phyloP scores from a whole-genome alignment of 371 early-diverging fungal genomes.

The Globomyces sp. region DNA sequence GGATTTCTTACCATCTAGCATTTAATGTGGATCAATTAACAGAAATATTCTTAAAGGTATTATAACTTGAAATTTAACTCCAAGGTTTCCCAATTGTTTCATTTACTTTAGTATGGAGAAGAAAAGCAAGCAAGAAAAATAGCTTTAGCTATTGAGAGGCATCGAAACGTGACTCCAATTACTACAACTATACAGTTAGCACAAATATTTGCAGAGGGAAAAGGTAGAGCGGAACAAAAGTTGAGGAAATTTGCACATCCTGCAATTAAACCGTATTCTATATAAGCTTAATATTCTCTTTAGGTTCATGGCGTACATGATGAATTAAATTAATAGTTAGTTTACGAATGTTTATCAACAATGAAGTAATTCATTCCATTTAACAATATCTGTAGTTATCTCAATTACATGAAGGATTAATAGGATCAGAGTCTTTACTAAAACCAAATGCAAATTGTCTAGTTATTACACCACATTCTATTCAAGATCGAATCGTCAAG shows the following conservation, averaged over 20 bases:
- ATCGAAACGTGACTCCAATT: slow-evolving; percentile 53
- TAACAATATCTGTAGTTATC: not conserved
- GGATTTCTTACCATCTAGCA: slow-evolving; percentile 17
- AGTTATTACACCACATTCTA: slow-evolving; percentile 70
- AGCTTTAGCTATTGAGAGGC: slow-evolving; percentile 60
- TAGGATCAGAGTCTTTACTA: slow-evolving; percentile 54
- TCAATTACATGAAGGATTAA: slow-evolving; percentile 53
- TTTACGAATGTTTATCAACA: slow-evolving; percentile 68
- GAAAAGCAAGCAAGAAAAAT: slow-evolving; percentile 62
- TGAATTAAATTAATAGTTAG: slow-evolving; percentile 34
- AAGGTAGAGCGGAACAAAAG: not conserved
- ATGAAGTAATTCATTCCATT: slow-evolving; percentile 47
- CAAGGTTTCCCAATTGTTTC: too few relatives aligned
- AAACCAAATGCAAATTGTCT: slow-evolving; percentile 56
- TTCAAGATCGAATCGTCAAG: slow-evolving; percentile 73
- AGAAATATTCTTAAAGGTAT: slow-evolving; percentile 55
- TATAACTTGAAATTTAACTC: too few relatives aligned
- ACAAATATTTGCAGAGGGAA: slow-evolving; percentile 38
- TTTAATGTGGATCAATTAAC: slow-evolving; percentile 42
- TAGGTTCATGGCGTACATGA: not conserved
- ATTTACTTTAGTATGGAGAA: slow-evolving; percentile 23
- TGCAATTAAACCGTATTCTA: slow-evolving; percentile 26
- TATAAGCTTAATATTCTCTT: not conserved
- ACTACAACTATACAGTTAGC: slow-evolving; percentile 57
- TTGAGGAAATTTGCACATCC: slow-evolving; percentile 26